Conservation (phyloP, 169 alveolate genomes). For the Blepharisma undulans region DNA sequence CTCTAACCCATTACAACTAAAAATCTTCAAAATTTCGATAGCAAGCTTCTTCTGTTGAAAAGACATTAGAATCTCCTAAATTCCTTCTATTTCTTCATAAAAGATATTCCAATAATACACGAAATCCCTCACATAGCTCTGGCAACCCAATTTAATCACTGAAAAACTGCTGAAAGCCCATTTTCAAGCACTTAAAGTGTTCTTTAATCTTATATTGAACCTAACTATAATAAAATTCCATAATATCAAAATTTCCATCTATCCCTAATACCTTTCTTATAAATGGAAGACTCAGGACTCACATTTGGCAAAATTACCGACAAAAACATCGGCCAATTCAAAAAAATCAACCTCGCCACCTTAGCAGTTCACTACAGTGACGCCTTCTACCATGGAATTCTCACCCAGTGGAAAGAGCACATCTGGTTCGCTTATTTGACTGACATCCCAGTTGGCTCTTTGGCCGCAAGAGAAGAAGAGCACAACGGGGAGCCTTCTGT, state of each 20-base stretch:
- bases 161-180: no score
- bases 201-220: no score
- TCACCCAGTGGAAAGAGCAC: constrained; percentile 33
- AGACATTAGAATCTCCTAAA: no score
- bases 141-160: no score
- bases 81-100: no score
- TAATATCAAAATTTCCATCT: background rate
- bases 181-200: no score
- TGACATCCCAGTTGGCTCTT: constrained; percentile 69
- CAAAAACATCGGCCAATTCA: constrained; percentile 60
- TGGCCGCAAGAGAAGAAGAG: constrained; percentile 60
- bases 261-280: background rate
- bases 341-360: constrained; percentile 47
- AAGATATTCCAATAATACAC: no score
- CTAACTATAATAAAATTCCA: no score
- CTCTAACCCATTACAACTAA: no score
- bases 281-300: constrained; percentile 35
- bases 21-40: no score
- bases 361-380: constrained; percentile 65
- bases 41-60: no score
- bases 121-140: no score
- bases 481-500: constrained; percentile 45
- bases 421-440: constrained; percentile 56
- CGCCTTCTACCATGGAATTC: constrained; percentile 57
- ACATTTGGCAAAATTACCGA: constrained; percentile 60